These are phyloP conservation scores for Capsicum baccatum DNA, from an alignment of 257 asterid genomes.

Conservation along the genomic window DNA sequence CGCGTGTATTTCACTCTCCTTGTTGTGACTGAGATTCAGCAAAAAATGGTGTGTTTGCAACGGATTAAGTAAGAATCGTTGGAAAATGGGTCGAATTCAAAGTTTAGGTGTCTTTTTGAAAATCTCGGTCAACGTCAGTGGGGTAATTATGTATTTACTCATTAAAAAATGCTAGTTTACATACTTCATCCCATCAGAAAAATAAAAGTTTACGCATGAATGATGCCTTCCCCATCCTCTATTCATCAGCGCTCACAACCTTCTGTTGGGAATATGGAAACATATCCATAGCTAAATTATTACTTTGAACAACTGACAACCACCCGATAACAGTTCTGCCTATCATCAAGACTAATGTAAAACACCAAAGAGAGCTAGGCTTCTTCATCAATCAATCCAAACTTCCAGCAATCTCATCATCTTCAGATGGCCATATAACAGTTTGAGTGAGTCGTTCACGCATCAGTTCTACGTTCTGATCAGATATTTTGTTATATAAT, in stretches of 20 bases:
- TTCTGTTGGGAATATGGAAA: background rate
- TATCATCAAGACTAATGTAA: background rate
- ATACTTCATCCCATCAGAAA: background rate
- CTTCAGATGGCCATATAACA: slow-evolving; percentile 59
- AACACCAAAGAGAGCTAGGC: background rate
- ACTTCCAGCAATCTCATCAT: slow-evolving; percentile 45
- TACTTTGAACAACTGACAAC: too few relatives aligned
- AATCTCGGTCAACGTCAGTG: too few relatives aligned
- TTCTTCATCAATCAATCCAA: slow-evolving; percentile 32
- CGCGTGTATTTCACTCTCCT: too few relatives aligned
- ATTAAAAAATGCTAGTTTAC: background rate
- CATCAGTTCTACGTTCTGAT: slow-evolving; percentile 69
- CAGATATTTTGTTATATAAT: slow-evolving; percentile 60
- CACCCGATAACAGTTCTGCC: background rate
- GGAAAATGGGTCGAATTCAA: too few relatives aligned
- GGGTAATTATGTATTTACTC: too few relatives aligned
- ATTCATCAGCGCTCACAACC: background rate
- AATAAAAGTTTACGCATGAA: background rate
- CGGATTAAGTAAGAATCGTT: too few relatives aligned
- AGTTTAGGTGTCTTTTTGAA: too few relatives aligned
- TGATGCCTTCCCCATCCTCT: background rate
- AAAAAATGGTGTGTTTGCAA: too few relatives aligned
- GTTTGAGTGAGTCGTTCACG: slow-evolving; percentile 70
- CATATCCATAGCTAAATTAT: background rate
- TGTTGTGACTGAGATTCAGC: too few relatives aligned